Conservation (phyloP, 768 basidiomycete species). For the Coprinopsis cinerea region DNA sequence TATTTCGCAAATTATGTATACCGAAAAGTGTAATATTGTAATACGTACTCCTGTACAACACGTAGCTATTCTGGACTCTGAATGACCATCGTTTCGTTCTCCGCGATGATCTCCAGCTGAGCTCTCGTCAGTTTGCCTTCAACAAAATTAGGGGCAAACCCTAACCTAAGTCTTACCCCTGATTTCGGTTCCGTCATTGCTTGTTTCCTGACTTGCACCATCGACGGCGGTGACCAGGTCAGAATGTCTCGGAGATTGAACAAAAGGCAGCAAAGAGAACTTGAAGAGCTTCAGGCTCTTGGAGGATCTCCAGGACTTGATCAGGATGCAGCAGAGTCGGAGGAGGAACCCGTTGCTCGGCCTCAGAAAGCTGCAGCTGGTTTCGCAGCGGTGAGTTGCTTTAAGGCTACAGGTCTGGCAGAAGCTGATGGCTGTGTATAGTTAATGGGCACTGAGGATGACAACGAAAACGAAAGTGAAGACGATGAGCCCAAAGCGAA, state of each 20-base stretch:
- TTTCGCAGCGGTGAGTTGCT: constrained; percentile 7
- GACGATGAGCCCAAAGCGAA: constrained; percentile 26
- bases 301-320: constrained; percentile 15
- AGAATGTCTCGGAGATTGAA: constrained; percentile 68
- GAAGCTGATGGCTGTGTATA: constrained; percentile 13
- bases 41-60: too few relatives aligned
- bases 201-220: background rate
- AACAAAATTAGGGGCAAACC: background rate
- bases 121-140: too few relatives aligned
- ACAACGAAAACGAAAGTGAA: constrained; percentile 19
- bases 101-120: too few relatives aligned
- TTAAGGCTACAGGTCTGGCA: background rate
- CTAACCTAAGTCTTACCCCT: background rate
- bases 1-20: background rate
- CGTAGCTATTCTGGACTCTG: too few relatives aligned
- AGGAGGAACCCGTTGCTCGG: background rate
- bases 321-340: background rate
- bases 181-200: background rate
- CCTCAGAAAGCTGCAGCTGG: background rate
- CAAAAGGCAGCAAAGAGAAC: constrained; percentile 83
- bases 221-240: background rate
- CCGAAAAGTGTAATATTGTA: too few relatives aligned
- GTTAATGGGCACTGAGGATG: constrained; percentile 33
- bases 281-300: constrained; percentile 69
- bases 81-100: too few relatives aligned